Percentiles rank a stretch among this genome's conserved stretches.
phyloP scores from a whole-genome alignment of 2,329 filamentous ascomycete genomes.

The Parascedosporium putredinis region DNA sequence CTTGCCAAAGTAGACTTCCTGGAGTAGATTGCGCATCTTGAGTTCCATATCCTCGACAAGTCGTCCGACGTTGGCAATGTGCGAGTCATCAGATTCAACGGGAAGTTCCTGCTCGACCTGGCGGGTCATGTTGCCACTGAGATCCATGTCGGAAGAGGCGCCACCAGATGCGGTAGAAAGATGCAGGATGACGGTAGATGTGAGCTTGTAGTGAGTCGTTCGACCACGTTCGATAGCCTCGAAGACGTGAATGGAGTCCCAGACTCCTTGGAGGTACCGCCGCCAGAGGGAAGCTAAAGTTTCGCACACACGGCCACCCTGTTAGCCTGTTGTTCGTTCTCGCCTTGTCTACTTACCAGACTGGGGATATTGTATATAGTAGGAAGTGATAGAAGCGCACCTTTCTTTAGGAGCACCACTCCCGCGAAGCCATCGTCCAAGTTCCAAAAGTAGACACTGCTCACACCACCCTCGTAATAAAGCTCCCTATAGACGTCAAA shows the following conservation, averaged over 20 bases:
- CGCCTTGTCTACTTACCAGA: background rate
- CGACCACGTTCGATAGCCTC: conserved; percentile 89
- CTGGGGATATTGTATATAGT: too few species aligned
- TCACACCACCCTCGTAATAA: conserved; percentile 94
- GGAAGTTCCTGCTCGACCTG: conserved; percentile 88
- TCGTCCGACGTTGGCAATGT: conserved; percentile 89
- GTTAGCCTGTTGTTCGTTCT: background rate
- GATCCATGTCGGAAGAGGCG: conserved; percentile 55
- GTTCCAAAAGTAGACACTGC: conserved; percentile 97
- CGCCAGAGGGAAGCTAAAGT: conserved; percentile 48
- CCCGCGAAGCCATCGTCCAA: conserved; percentile 96
- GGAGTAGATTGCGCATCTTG: conserved; percentile 95
- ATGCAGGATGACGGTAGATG: conserved; percentile 89
- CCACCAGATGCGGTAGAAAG: conserved; percentile 47
- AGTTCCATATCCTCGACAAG: conserved; percentile 99
- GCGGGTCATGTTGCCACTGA: conserved; percentile 95
- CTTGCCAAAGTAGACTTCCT: conserved; percentile 99
- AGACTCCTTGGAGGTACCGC: conserved; percentile 61
- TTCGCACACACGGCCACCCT: background rate
- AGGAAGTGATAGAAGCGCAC: conserved; percentile 42
- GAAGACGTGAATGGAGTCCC: conserved; percentile 98
- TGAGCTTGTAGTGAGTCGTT: conserved; percentile 93
- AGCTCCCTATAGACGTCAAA: conserved; percentile 95
- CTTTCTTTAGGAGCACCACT: conserved; percentile 91
- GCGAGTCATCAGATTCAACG: conserved; percentile 80